A percentile compares a stretch with the other conserved stretches of the same genome.
phyloP scores from a whole-genome alignment of 116 monocot species.

The Zostera marina region DNA sequence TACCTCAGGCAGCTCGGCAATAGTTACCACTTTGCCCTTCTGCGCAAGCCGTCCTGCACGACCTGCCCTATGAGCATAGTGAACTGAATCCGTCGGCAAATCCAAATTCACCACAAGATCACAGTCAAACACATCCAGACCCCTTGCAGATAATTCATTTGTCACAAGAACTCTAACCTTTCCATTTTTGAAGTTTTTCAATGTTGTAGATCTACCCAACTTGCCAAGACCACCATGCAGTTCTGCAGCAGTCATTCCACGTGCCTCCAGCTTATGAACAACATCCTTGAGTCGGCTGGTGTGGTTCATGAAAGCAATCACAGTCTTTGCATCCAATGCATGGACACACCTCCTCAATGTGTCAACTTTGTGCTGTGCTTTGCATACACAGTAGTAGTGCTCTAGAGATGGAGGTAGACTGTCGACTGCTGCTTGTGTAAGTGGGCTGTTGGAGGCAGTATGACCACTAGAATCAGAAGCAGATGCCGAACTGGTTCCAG shows the following conservation, averaged over 20 bases:
- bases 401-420: constrained; percentile 75
- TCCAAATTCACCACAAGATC: constrained; percentile 89
- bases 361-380: constrained; percentile 83
- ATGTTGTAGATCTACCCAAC: constrained; percentile 55
- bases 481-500: background rate
- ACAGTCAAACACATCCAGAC: constrained; percentile 84
- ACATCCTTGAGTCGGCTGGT: constrained; percentile 83
- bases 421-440: constrained; percentile 55
- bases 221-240: constrained; percentile 89
- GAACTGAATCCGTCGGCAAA: constrained; percentile 87
- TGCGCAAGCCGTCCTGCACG: constrained; percentile 76
- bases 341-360: constrained; percentile 75
- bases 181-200: constrained; percentile 80
- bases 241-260: constrained; percentile 69
- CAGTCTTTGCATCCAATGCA: constrained; percentile 63
- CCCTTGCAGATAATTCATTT: constrained; percentile 91
- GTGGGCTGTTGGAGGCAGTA: constrained; percentile 11
- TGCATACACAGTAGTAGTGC: constrained; percentile 69
- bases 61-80: constrained; percentile 90
- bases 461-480: constrained; percentile 7
- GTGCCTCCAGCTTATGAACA: constrained; percentile 81
- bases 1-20: constrained; percentile 55
- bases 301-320: constrained; percentile 93
- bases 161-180: constrained; percentile 77
- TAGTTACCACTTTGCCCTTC: constrained; percentile 71